Base-by-base conservation (phyloP, 805 yeast genomes). In the Starmera caribaea region DNA sequence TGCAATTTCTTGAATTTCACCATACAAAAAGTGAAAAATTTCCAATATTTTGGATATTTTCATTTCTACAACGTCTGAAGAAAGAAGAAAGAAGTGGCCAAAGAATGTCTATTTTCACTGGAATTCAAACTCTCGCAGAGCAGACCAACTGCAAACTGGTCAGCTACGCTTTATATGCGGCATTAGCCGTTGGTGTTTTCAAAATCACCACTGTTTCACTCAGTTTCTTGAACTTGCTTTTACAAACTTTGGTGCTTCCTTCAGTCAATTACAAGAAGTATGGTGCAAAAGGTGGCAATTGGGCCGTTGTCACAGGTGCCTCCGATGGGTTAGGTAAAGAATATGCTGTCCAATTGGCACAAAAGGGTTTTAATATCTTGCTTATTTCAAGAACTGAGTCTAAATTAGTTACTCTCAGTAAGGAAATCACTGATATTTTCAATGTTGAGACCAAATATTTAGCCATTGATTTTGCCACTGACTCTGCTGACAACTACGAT, bases 261-360 rank as follows among this genome's bases (percentile, higher is more conserved):
- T 63, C 79, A 8, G 76, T 60, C 24, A 54, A 66, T 51, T 80
- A 71, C 53, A 53, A 58, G 33, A 79, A 76, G 56, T 88, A 88
- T 54, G 96, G 96, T n/a, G 81, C 90, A 24, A 67, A 68, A 44
- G 38, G 47, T 12, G 82, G 81, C 24, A 68, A 74, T 32, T 92
- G 96, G 90, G 96, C 97, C n/a, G 83, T 92, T 28, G 74, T 92
- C 14, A 92, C 98, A 7, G 98, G 98, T 42, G 94, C 97, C 4
- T 86, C 97, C 36, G 97, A 92, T 58, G 98, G 98, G 30, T 82
- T 92, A 54, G 98, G 98, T 42, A 87, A 89, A 58, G 96, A 92
- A 59, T 92, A 75, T 56, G 80, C 96, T 2, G 55, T 63, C 21
- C 97, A 90, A 63, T 71, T 92, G 61, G 98, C 97, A 11, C 61